Evolutionary conservation across 164 flowering plant species (phyloP).

Genomic region (Vitis labrusca): DNA sequence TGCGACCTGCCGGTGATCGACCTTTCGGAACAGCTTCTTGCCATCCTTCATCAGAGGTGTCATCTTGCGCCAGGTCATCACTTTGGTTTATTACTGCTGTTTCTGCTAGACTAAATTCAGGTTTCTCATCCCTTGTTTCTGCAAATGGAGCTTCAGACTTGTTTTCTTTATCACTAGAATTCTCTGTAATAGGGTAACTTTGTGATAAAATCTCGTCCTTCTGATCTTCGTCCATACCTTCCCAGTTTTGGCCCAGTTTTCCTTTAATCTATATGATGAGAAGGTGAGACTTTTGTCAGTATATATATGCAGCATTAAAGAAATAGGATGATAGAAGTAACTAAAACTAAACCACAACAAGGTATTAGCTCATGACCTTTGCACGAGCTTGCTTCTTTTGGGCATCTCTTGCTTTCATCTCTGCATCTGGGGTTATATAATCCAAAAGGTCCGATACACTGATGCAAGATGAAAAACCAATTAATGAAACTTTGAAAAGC

Average conservation of each 20-base stretch:
- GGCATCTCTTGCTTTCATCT: slow-evolving; percentile 71
- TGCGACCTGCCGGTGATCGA: slow-evolving; percentile 55
- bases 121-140: slow-evolving; percentile 40
- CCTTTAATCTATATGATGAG: slow-evolving; percentile 50
- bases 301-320: not conserved
- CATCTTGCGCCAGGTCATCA: slow-evolving; percentile 40
- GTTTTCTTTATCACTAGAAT: slow-evolving; percentile 66
- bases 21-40: slow-evolving; percentile 84
- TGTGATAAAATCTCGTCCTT: slow-evolving; percentile 49
- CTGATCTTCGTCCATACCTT: slow-evolving; percentile 45
- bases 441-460: slow-evolving; percentile 94
- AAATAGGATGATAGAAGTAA: too few relatives aligned
- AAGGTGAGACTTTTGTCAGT: slow-evolving; percentile 1
- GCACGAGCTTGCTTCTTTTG: slow-evolving; percentile 81
- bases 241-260: slow-evolving; percentile 56
- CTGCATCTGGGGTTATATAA: slow-evolving; percentile 83
- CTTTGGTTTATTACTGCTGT: slow-evolving; percentile 21
- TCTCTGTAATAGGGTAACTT: slow-evolving; percentile 34
- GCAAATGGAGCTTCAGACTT: slow-evolving; percentile 35
- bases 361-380: slow-evolving; percentile 45
- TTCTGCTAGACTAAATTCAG: slow-evolving; percentile 26
- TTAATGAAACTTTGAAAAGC: not conserved
- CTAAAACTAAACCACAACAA: too few relatives aligned
- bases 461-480: slow-evolving; percentile 21
- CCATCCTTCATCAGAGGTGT: slow-evolving; percentile 78